Evolutionary conservation across 441 rosid species (phyloP), one percentile per base, ranked within the genome.

Genomic region (Hura crepitans): DNA sequence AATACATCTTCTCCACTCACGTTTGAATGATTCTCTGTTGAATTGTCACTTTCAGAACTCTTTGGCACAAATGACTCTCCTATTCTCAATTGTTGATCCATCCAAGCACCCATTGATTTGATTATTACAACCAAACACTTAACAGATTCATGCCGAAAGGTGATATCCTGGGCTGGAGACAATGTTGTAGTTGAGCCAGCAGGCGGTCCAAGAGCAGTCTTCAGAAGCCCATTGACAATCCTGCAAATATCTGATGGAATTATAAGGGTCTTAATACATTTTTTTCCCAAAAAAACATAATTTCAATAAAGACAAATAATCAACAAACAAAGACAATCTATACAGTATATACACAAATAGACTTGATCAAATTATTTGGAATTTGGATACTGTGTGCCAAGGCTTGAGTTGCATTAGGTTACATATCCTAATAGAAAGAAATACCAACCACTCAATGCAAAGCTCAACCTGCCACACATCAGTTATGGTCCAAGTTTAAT

Each of bases 141-240:
- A 61, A 93, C 99, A 72, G 99, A 96, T 84, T 96, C 99, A 72
- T 92, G 89, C 72, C 98, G 81, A 74, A 96, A 93, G 56, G 99
- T 85, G 65, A 88, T 80, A 77, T 96, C 97, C 83, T 96, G 99
- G 76, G 85, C 89, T 0, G 90, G 66, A 63, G 99, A 85, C 75
- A 96, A 75, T 71, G 96, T 88, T 57, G 99, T 93, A 31, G 91
- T 83, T 62, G 94, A 91, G 76, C 98, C 98, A 77, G 96, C 79
- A 64, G 99, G 89, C 2, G 98, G 99, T 78, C 99, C 99, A 60
- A 96, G 82, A 72, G 98, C 97, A 68, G 98, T 92, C 89, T 95
- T 95, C 60, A 88, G 84, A 78, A 96, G 97, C 68, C 99, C 98
- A 77, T 91, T 96, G 74, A 96, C 98, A 82, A 86, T 88, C 97